A percentile compares a stretch with the other conserved stretches of the same genome.
Conservation (phyloP, 192 early-diverging fungal species). For the Lobosporangium transversale region DNA sequence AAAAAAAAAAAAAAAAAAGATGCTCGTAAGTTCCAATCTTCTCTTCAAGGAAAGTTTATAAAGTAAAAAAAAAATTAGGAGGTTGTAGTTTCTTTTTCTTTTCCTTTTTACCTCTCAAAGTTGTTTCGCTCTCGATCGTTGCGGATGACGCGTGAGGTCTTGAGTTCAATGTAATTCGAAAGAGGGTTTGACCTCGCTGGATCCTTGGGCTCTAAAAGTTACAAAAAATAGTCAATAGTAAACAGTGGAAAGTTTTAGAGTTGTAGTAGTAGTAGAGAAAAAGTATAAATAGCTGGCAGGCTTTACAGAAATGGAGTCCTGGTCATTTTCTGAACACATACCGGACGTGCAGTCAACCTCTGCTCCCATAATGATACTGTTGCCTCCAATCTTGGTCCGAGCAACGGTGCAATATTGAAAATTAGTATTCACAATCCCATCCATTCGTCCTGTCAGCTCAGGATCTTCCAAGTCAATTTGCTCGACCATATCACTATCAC, state of each 20-base stretch:
- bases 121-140: constrained; percentile 54
- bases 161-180: constrained; percentile 85
- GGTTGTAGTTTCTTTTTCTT: neutral
- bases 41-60: neutral
- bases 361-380: constrained; percentile 84
- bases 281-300: neutral
- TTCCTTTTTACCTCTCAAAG: constrained; percentile 69
- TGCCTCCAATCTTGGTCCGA: constrained; percentile 74
- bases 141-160: constrained; percentile 71
- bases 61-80: no score
- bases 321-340: no score
- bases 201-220: constrained; percentile 50
- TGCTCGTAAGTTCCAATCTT: no score
- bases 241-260: neutral
- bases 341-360: constrained; percentile 90
- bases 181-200: constrained; percentile 58
- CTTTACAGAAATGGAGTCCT: no score
- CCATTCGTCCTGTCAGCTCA: constrained; percentile 54
- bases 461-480: constrained; percentile 51
- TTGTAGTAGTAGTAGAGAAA: neutral
- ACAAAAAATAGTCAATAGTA: neutral
- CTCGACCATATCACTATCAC: neutral
- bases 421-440: constrained; percentile 78
- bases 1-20: neutral
- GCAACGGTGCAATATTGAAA: constrained; percentile 91